Conservation (phyloP, 2,329 filamentous ascomycete genomes). For the Exophiala phaeomuriformis region DNA sequence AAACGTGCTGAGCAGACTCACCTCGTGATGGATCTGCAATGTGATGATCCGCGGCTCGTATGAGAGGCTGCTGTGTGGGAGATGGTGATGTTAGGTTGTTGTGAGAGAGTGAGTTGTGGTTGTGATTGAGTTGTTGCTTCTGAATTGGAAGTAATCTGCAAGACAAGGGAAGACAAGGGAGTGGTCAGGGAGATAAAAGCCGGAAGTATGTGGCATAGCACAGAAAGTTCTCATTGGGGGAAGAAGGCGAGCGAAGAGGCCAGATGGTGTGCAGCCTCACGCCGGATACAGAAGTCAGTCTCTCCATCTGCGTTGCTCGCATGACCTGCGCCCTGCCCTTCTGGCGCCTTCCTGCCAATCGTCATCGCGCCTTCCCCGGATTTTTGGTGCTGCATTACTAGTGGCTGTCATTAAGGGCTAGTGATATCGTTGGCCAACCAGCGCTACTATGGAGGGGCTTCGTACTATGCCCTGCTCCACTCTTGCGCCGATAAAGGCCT, state of each 20-base stretch:
- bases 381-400: conserved; percentile 5
- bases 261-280: conserved; percentile 1
- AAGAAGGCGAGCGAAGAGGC: conserved; percentile 1
- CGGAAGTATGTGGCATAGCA: background rate
- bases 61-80: background rate
- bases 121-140: conserved; percentile 13
- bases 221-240: background rate
- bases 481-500: too few relatives aligned
- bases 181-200: background rate
- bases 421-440: background rate
- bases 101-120: conserved; percentile 4
- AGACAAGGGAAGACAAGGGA: conserved; percentile 1
- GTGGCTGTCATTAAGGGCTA: background rate
- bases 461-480: background rate
- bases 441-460: conserved; percentile 15
- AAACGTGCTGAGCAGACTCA: conserved; percentile 9
- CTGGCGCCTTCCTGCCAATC: conserved; percentile 18
- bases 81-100: background rate
- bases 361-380: conserved; percentile 20
- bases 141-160: background rate
- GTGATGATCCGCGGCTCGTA: background rate
- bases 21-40: conserved; percentile 1
- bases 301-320: conserved; percentile 14
- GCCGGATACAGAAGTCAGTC: background rate
- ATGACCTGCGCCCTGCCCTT: conserved; percentile 15